phyloP scores from a whole-genome alignment of 2,329 filamentous ascomycete genomes.

The Diplodia corticola region DNA sequence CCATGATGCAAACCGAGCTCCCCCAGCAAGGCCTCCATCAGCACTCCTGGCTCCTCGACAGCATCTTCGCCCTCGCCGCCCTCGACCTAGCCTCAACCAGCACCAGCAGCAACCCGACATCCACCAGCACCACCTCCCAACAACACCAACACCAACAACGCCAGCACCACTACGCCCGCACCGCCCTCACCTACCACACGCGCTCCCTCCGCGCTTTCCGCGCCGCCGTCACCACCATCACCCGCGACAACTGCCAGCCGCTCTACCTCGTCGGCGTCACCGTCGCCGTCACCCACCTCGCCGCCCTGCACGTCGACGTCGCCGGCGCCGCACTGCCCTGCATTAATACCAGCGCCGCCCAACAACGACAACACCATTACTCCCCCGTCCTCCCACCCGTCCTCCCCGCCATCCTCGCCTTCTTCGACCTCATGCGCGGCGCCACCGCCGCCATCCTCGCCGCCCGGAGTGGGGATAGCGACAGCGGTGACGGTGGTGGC shows the following conservation, averaged over 20 bases:
- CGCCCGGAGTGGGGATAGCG: no score
- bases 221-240: conserved; percentile 32
- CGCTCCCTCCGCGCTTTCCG: conserved; percentile 37
- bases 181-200: conserved; percentile 41
- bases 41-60: neutral
- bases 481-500: no score
- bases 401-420: no score
- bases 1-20: conserved; percentile 32
- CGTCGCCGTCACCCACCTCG: neutral
- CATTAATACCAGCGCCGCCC: no score
- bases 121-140: conserved; percentile 24
- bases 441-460: neutral
- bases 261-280: conserved; percentile 27
- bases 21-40: neutral
- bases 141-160: neutral
- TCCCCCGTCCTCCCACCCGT: no score
- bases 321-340: no score
- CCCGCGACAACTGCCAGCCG: conserved; percentile 32
- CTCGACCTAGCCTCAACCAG: conserved; percentile 34
- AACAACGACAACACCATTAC: no score
- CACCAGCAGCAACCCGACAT: neutral
- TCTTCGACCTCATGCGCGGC: neutral
- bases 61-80: neutral
- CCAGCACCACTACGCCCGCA: conserved; percentile 32
- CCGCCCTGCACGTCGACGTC: neutral